A percentile compares a stretch with the other conserved stretches of the same genome.
Evolutionary conservation across 2,329 filamentous ascomycete genomes (phyloP).

Genomic region (Ophiosphaerella korrae): DNA sequence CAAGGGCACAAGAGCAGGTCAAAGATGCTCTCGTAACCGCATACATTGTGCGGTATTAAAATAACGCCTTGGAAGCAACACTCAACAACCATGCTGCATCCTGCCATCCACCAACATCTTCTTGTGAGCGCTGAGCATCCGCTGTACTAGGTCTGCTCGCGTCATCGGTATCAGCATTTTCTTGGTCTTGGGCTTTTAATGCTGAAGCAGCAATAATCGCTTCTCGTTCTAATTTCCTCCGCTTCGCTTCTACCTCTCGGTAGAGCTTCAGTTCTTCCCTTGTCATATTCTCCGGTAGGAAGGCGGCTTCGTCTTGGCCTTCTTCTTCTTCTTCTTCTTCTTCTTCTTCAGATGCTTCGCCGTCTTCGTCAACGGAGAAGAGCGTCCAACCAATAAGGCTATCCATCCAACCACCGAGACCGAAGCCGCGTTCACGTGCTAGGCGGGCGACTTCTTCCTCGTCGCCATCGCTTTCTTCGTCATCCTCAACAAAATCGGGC

Average conservation of each 20-base stretch:
- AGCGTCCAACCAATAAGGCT: constrained; percentile 62
- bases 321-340: constrained; percentile 40
- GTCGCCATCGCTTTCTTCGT: constrained; percentile 51
- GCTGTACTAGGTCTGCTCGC: constrained; percentile 19
- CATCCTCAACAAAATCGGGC: constrained; percentile 58
- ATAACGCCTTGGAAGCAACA: constrained; percentile 55
- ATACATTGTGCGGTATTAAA: constrained; percentile 15
- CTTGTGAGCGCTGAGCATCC: constrained; percentile 18
- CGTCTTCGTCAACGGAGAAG: constrained; percentile 60
- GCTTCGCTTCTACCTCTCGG: constrained; percentile 44
- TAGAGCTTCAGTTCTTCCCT: constrained; percentile 46
- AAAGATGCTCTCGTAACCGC: too few species aligned
- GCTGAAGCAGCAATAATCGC: constrained; percentile 42
- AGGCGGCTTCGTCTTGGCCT: constrained; percentile 31
- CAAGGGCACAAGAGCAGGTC: too few species aligned
- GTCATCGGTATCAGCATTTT: constrained; percentile 7
- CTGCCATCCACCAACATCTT: constrained; percentile 58
- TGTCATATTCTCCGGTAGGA: constrained; percentile 34
- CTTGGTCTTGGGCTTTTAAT: constrained; percentile 43
- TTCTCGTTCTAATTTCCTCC: constrained; percentile 43
- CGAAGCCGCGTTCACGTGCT: constrained; percentile 58
- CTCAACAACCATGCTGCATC: constrained; percentile 64
- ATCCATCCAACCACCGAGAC: constrained; percentile 63
- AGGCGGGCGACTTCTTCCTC: constrained; percentile 60
- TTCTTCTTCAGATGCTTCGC: constrained; percentile 38